These are phyloP conservation scores for Phytophthora fragariaefolia DNA, from an alignment of 352 stramenopile species.

Conservation along the genomic window DNA sequence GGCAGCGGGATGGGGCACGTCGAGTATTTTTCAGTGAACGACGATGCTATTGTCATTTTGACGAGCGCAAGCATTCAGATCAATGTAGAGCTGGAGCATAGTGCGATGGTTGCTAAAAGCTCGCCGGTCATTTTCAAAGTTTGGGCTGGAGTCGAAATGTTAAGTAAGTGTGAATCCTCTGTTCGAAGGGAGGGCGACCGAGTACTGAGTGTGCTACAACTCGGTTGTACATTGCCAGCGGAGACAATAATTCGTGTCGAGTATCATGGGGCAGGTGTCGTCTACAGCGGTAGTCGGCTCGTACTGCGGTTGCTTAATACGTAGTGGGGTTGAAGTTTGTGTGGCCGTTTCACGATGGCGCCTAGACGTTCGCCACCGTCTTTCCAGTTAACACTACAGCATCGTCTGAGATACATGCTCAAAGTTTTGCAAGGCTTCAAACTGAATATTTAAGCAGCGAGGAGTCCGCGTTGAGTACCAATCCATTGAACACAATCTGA, in stretches of 20 bases:
- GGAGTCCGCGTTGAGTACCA: too few relatives aligned
- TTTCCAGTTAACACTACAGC: not conserved
- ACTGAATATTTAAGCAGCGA: too few relatives aligned
- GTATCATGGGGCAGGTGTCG: constrained; percentile 31
- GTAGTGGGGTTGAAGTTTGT: not conserved
- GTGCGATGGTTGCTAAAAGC: not conserved
- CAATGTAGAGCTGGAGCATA: constrained; percentile 46
- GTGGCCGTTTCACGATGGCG: not conserved
- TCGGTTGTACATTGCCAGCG: constrained; percentile 27
- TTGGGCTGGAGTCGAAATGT: constrained; percentile 34
- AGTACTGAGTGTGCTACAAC: constrained; percentile 38
- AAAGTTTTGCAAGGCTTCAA: too few relatives aligned
- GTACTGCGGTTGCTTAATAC: constrained; percentile 23
- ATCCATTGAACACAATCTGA: too few relatives aligned
- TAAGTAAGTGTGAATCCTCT: constrained; percentile 27
- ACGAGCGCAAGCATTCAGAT: constrained; percentile 34
- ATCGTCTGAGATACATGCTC: too few relatives aligned
- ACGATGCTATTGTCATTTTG: constrained; percentile 37
- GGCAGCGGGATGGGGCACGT: constrained; percentile 21
- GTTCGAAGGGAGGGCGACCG: constrained; percentile 23
- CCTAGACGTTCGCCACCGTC: not conserved
- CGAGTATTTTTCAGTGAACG: constrained; percentile 36
- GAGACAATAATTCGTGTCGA: constrained; percentile 39
- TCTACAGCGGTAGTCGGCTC: constrained; percentile 26
- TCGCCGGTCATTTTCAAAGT: constrained; percentile 41